phyloP scores from a whole-genome alignment of 108 stramenopile genomes.

The Cyclotella atomus region DNA sequence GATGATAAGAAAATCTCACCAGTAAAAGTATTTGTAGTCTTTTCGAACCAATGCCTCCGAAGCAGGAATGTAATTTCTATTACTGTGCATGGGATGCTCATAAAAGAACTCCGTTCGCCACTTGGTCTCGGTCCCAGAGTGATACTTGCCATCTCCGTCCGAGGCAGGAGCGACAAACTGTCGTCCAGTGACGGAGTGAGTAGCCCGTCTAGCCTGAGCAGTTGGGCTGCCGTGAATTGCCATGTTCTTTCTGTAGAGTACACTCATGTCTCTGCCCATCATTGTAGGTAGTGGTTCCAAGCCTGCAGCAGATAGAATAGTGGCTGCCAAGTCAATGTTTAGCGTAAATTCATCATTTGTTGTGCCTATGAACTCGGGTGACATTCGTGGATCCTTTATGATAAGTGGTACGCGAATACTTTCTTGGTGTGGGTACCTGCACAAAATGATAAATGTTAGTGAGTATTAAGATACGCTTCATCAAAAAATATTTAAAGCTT shows the following conservation, averaged over 20 bases:
- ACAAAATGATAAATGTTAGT: background rate
- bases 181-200: slow-evolving; percentile 15
- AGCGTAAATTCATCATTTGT: slow-evolving; percentile 62
- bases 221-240: slow-evolving; percentile 24
- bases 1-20: slow-evolving; percentile 10
- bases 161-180: slow-evolving; percentile 35
- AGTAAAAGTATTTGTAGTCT: slow-evolving; percentile 77
- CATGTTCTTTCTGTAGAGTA: slow-evolving; percentile 56
- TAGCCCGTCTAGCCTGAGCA: slow-evolving; percentile 24
- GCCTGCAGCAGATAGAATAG: slow-evolving; percentile 71
- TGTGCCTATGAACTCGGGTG: slow-evolving; percentile 47
- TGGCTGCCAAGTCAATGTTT: slow-evolving; percentile 73
- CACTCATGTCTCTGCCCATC: slow-evolving; percentile 73
- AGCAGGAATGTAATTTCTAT: slow-evolving; percentile 66
- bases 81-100: slow-evolving; percentile 62
- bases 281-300: slow-evolving; percentile 50
- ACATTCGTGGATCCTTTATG: slow-evolving; percentile 74
- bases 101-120: slow-evolving; percentile 87
- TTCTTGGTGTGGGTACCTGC: slow-evolving; percentile 66
- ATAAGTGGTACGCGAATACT: slow-evolving; percentile 75
- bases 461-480: background rate
- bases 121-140: slow-evolving; percentile 42
- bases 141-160: slow-evolving; percentile 49
- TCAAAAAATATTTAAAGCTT: background rate
- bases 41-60: slow-evolving; percentile 81